These are phyloP conservation scores for Mytilinidion resinicola DNA, from an alignment of 495 filamentous ascomycete genomes.

Conservation along the genomic window DNA sequence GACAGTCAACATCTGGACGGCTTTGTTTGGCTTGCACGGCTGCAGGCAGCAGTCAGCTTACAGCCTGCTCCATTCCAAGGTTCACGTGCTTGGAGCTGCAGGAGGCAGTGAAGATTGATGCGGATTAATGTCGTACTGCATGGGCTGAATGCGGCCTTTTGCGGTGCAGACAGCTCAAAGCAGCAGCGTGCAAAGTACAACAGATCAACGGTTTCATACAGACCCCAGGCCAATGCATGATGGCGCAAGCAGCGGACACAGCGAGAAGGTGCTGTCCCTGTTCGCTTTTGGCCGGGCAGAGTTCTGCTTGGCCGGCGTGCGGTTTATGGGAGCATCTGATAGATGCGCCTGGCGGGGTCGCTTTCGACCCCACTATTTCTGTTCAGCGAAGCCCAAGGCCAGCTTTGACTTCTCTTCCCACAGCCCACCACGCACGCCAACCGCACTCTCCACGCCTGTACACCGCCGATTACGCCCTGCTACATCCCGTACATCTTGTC, in stretches of 20 bases:
- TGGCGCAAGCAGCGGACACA: slow-evolving; percentile 24
- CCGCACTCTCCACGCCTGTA: background rate
- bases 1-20: no score
- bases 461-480: no score
- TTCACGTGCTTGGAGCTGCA: no score
- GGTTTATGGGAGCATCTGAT: background rate
- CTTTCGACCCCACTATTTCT: background rate
- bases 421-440: background rate
- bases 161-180: no score
- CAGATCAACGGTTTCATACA: slow-evolving; percentile 1
- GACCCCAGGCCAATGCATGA: slow-evolving; percentile 11
- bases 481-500: background rate
- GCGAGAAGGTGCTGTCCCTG: background rate
- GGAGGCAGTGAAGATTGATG: no score
- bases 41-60: no score
- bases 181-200: no score
- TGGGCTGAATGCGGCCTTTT: no score
- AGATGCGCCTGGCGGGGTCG: background rate
- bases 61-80: no score
- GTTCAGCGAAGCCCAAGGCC: background rate
- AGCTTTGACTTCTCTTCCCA: background rate
- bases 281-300: background rate
- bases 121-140: no score
- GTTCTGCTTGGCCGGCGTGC: background rate
- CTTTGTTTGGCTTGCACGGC: no score